Conservation (phyloP, 345 rosid genomes). For the Salix koriyanagi region DNA sequence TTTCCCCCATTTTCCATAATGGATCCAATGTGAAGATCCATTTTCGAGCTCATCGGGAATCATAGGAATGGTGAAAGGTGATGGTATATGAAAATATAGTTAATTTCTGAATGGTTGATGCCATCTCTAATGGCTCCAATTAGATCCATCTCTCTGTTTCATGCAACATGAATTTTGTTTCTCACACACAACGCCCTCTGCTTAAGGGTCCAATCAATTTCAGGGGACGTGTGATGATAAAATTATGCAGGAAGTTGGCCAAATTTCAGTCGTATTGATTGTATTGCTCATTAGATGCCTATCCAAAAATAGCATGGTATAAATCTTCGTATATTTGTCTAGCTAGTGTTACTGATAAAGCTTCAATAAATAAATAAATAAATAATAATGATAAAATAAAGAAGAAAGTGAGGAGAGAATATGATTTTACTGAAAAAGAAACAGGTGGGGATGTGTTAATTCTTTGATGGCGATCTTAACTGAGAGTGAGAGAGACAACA, state of each 20-base stretch:
- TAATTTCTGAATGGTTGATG: background rate
- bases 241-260: background rate
- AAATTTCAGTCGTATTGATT: background rate
- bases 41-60: background rate
- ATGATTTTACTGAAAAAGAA: slow-evolving; percentile 13
- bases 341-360: background rate
- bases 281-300: background rate
- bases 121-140: background rate
- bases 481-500: slow-evolving; percentile 15
- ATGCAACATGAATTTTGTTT: background rate
- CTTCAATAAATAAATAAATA: background rate
- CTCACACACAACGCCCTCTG: background rate
- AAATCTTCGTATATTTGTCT: background rate
- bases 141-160: background rate
- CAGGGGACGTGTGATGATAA: background rate
- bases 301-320: background rate
- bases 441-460: slow-evolving; percentile 38
- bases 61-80: background rate
- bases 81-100: background rate
- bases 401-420: background rate
- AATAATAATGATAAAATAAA: background rate
- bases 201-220: background rate
- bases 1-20: background rate
- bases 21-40: background rate
- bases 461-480: slow-evolving; percentile 22